Conservation (phyloP, 306 rosid species). For the Arachis hypogaea region DNA sequence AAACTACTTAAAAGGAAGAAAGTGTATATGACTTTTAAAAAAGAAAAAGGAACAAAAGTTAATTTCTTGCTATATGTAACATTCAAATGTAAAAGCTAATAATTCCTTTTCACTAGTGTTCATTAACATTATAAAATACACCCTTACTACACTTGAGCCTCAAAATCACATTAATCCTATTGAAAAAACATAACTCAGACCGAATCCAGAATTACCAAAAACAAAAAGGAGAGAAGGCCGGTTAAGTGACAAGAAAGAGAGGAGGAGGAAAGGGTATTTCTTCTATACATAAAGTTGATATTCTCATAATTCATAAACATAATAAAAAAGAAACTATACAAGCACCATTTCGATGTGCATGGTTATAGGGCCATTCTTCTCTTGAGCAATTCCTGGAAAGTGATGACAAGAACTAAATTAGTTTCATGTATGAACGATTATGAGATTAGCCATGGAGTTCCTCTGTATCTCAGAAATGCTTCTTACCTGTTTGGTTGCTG, state of each 20-base stretch:
- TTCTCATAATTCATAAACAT: background rate
- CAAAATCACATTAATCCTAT: background rate
- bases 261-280: background rate
- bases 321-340: conserved; percentile 43
- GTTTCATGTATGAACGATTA: conserved; percentile 8
- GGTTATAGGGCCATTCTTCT: conserved; percentile 54
- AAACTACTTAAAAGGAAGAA: too few relatives aligned
- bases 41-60: too few relatives aligned
- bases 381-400: conserved; percentile 68
- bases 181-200: background rate
- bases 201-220: background rate
- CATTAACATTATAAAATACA: background rate
- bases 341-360: conserved; percentile 37
- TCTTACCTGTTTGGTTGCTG: conserved; percentile 71
- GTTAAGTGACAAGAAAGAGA: background rate
- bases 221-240: conserved; percentile 1
- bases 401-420: conserved; percentile 26
- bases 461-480: conserved; percentile 20
- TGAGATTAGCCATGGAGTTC: background rate
- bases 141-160: background rate
- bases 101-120: background rate
- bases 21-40: too few relatives aligned
- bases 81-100: background rate
- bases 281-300: conserved; percentile 23
- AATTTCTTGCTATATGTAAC: too few relatives aligned